Percentiles rank a stretch among this genome's conserved stretches.
Evolutionary conservation across 2,329 filamentous ascomycete species (phyloP).

Genomic region (Colletotrichum tofieldiae): DNA sequence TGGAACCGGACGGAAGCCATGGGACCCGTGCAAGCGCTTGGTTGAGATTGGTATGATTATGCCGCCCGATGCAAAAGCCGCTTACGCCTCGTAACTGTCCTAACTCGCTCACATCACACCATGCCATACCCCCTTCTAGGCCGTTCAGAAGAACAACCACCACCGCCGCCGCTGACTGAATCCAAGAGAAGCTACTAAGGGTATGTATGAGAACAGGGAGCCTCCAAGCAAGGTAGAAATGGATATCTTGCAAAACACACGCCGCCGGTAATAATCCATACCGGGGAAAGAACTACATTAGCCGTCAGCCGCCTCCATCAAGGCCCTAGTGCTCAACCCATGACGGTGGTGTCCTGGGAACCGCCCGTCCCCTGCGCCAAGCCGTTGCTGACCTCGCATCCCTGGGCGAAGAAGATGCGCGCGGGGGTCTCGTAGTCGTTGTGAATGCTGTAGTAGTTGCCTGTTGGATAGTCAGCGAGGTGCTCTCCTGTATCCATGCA

Average conservation of each 20-base stretch:
- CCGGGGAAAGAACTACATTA: neutral
- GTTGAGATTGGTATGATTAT: constrained; percentile 25
- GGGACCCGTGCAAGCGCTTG: neutral
- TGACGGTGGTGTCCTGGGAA: constrained; percentile 39
- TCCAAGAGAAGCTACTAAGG: neutral
- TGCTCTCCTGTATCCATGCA: neutral
- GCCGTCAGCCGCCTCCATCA: neutral
- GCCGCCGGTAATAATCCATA: neutral
- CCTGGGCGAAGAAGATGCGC: constrained; percentile 93
- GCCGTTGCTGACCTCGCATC: constrained; percentile 69
- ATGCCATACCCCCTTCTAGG: neutral
- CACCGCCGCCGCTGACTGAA: neutral
- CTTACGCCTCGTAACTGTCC: constrained; percentile 22
- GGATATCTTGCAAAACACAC: neutral
- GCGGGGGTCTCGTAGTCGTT: constrained; percentile 83
- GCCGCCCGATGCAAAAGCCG: constrained; percentile 18
- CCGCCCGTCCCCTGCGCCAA: constrained; percentile 6
- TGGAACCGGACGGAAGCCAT: neutral
- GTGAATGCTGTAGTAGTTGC: constrained; percentile 92
- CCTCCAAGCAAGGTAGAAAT: neutral
- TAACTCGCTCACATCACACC: constrained; percentile 27
- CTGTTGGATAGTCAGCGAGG: constrained; percentile 62
- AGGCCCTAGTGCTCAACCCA: constrained; percentile 19
- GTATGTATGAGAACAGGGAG: neutral
- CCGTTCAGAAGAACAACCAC: neutral